Conservation (phyloP, 352 stramenopile genomes). For the Phytophthora fragariae region DNA sequence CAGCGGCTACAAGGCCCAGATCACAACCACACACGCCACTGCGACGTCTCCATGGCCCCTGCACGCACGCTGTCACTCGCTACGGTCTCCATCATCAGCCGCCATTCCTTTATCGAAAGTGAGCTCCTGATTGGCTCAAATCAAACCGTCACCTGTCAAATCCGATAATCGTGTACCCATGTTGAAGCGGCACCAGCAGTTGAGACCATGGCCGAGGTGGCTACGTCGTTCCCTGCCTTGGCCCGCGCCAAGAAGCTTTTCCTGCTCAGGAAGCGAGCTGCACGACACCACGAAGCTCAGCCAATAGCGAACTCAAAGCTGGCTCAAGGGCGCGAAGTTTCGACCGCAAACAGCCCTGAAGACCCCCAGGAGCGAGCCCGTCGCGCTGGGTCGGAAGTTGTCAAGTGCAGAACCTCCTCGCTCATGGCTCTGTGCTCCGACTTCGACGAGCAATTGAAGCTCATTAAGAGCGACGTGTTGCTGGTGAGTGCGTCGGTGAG, state of each 20-base stretch:
- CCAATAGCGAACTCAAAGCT: neutral
- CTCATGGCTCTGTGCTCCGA: conserved; percentile 29
- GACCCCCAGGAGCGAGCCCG: neutral
- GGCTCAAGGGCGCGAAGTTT: neutral
- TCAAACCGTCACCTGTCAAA: neutral
- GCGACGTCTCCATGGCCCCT: neutral
- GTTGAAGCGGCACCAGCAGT: conserved; percentile 17
- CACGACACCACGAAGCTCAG: neutral
- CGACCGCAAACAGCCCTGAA: neutral
- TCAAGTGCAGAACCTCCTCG: neutral
- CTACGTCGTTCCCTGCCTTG: conserved; percentile 39
- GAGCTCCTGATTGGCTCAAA: neutral
- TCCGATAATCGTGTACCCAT: conserved; percentile 21
- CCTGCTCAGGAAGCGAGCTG: conserved; percentile 10
- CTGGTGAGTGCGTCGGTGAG: conserved; percentile 21
- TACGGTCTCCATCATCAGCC: conserved; percentile 35
- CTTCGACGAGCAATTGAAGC: conserved; percentile 34
- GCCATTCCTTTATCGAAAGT: neutral
- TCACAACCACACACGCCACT: conserved; percentile 1
- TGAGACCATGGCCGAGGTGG: conserved; percentile 5
- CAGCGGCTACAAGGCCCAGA: conserved; percentile 8
- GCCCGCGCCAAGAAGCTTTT: conserved; percentile 42
- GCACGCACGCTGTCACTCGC: conserved; percentile 34
- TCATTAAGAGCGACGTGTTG: conserved; percentile 22
- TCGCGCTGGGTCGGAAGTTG: neutral